Base-by-base conservation (phyloP, 352 stramenopile species). In the Phytophthora syringae region DNA sequence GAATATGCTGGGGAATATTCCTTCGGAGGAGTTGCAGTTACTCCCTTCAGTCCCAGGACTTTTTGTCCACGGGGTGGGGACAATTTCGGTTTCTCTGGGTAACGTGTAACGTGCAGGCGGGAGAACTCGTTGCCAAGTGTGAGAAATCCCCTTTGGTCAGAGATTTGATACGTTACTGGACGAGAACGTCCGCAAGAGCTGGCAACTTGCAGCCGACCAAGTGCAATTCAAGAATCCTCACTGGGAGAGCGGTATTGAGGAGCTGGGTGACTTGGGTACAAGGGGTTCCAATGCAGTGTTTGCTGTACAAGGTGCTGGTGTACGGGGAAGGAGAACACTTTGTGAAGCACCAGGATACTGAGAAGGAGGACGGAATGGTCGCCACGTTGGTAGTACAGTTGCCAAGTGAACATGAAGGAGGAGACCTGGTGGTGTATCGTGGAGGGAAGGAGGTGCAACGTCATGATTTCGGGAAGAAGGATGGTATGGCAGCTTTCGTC, bases 291-390 rank as follows among this genome's bases (percentile, higher is more conserved):
- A 43, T 68, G 22, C 50, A 49, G 27, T 53, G 47, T 28, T n/a
- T 20, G 5, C n/a, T 53, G n/a, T 53, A 53, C 25, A 53, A 53
- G 12, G 2, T 53, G 47, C n/a, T 49, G n/a, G 13, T 39, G 36
- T 49, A 47, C n/a, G 36, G 74, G 61, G 15, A 64, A 36, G 71
- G 57, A 16, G 63, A 69, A 42, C 76, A 82, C 36, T 84, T 80
- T 48, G 43, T 65, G 2, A 66, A 67, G 22, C 75, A 86, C 47
- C 64, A 73, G 40, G 75, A 85, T 45, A 85, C 72, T n/a, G 78
- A 86, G 60, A 84, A 84, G 37, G 60, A 87, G 44, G 60, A 57
- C 15, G 73, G 72, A n/a, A 82, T 81, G 78, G 78, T 82, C 32
- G 75, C 69, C 2, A 84, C 75, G 15, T 53, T 84, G 3, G 54